Evolutionary conservation across 352 stramenopile genomes (phyloP), one percentile per base, ranked within the genome.

Genomic region (Phytopythium litorale): DNA sequence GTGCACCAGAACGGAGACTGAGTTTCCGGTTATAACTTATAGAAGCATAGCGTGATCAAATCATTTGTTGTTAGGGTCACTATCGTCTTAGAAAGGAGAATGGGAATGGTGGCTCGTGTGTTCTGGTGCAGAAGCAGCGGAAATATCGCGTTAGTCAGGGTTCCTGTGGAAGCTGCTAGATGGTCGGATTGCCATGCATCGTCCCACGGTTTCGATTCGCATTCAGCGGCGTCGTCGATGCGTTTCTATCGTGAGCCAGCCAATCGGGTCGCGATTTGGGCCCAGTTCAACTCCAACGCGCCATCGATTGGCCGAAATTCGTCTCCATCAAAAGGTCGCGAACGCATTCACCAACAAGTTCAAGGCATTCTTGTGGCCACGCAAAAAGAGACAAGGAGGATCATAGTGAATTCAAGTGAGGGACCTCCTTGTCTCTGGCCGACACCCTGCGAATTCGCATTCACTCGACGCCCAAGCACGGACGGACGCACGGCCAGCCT

Each of bases 311-410:
- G 42, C 18, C 42, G 13, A 49, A 49, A 49, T 25, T 19, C 42
- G 42, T 11, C 42, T 11, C 42, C 42, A 49, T 49, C 42, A 45
- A 45, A 45, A 45, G 38, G 38, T 45, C 38, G 38, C 38, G n/a
- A 7, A 49, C 42, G 0, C 35, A 49, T 18, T 49, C 42, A 49
- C 19, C 19, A 3, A 7, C 12, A 5, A 3, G n/a, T 21, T 28
- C 19, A 25, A 49, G 9, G 42, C 42, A 28, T 28, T 18, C 42
- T 28, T 38, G 33, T 42, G 11, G 3, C 8, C 35, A 42, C 9
- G 42, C 42, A 18, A 49, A 49, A 49, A 49, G 42, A 49, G 42
- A 49, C 42, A 49, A 28, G 42, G 16, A 46, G n/a, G n/a, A n/a
- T 16, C 40, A 46, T 46, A 46, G 40, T 46, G 40, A 46, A 4